Conservation (phyloP, 2,329 filamentous ascomycete species). For the Nigrospora oryzae region DNA sequence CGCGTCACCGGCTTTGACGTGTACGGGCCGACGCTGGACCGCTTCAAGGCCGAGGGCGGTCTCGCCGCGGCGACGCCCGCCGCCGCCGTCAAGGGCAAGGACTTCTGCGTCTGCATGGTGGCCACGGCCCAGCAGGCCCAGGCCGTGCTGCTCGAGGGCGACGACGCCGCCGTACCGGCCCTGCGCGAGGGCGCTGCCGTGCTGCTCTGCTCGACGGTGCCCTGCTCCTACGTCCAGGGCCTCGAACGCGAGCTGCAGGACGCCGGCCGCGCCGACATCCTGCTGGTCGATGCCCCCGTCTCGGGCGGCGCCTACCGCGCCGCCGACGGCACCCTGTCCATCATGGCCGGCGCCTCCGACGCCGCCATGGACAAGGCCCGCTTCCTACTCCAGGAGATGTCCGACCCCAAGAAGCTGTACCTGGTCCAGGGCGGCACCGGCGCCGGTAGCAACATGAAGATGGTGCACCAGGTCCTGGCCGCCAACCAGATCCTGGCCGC, state of each 20-base stretch:
- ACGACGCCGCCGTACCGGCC: constrained; percentile 35
- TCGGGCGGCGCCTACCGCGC: constrained; percentile 63
- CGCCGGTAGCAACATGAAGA: constrained; percentile 53
- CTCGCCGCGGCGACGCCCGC: constrained; percentile 48
- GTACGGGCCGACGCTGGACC: constrained; percentile 56
- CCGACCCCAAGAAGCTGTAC: constrained; percentile 52
- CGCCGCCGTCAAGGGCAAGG: constrained; percentile 50
- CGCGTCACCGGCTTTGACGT: constrained; percentile 65
- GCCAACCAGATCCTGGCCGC: constrained; percentile 54
- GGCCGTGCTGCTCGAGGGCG: constrained; percentile 52
- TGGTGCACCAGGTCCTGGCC: constrained; percentile 55
- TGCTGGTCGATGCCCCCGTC: constrained; percentile 63
- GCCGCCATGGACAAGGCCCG: constrained; percentile 48
- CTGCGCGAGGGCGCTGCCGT: constrained; percentile 52
- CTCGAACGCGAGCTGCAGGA: constrained; percentile 48
- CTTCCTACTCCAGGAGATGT: constrained; percentile 54
- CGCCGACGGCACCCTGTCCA: constrained; percentile 63
- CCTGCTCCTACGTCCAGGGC: constrained; percentile 55
- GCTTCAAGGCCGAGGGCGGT: constrained; percentile 56
- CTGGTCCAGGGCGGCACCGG: constrained; percentile 52
- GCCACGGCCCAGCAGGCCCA: constrained; percentile 64
- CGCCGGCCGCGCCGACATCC: constrained; percentile 51
- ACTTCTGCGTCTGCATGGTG: constrained; percentile 66
- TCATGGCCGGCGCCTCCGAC: constrained; percentile 60
- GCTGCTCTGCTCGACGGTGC: constrained; percentile 63